Percentiles rank a stretch among this genome's conserved stretches.
These are phyloP conservation scores for Plasmodium coatneyi DNA, from an alignment of 169 alveolate genomes.

Conservation along the genomic window DNA sequence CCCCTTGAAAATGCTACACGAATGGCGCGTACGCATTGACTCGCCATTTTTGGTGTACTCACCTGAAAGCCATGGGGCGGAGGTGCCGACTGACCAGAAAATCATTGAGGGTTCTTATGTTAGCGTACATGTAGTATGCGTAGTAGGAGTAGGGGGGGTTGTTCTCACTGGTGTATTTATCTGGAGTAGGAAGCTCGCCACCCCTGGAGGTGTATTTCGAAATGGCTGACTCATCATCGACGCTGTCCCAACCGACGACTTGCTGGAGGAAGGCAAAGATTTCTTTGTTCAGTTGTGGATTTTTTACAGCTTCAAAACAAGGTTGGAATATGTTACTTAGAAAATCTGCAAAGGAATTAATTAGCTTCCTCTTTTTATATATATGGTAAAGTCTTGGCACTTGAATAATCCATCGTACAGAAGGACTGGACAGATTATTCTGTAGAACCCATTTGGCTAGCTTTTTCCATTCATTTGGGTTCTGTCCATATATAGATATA, in stretches of 20 bases:
- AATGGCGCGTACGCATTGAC: not conserved
- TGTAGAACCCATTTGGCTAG: slow-evolving; percentile 91
- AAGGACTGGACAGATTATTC: slow-evolving; percentile 80
- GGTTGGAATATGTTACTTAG: slow-evolving; percentile 87
- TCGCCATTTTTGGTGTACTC: not conserved
- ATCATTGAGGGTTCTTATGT: slow-evolving; percentile 88
- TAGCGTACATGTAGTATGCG: slow-evolving; percentile 92
- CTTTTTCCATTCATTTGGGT: slow-evolving; percentile 91
- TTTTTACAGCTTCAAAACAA: slow-evolving; percentile 86
- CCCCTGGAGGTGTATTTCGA: slow-evolving; percentile 76
- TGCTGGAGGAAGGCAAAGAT: slow-evolving; percentile 76
- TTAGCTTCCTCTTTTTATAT: slow-evolving; percentile 80
- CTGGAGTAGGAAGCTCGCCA: slow-evolving; percentile 86
- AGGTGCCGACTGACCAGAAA: slow-evolving; percentile 87
- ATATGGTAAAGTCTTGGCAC: slow-evolving; percentile 91
- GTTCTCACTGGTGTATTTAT: slow-evolving; percentile 82
- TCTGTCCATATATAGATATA: slow-evolving; percentile 92
- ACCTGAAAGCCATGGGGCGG: slow-evolving; percentile 87
- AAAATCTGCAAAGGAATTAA: slow-evolving; percentile 87
- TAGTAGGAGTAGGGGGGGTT: slow-evolving; percentile 95
- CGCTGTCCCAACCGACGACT: slow-evolving; percentile 90
- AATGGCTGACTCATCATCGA: slow-evolving; percentile 87
- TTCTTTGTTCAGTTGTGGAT: slow-evolving; percentile 88
- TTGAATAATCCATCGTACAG: slow-evolving; percentile 91
- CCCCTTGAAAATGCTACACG: not conserved